phyloP scores from a whole-genome alignment of 768 basidiomycete genomes.

The Kwoniella dejecticola region DNA sequence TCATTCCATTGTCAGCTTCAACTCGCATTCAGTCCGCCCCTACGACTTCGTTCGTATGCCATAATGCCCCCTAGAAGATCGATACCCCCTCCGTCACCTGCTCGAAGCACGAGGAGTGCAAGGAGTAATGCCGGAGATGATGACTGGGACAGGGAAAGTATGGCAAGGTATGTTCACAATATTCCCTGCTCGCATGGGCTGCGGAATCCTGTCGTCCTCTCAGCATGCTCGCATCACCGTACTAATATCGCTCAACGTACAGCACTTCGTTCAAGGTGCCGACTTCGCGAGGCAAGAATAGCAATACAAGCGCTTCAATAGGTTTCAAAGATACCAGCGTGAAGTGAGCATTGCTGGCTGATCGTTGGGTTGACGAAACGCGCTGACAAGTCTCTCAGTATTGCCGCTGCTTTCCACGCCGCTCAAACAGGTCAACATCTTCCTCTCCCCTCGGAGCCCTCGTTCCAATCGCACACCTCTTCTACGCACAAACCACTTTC shows the following conservation, averaged over 20 bases:
- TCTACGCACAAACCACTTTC: slow-evolving; percentile 6
- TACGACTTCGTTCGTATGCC: neutral
- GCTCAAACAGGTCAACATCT: slow-evolving; percentile 35
- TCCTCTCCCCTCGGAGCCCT: slow-evolving; percentile 12
- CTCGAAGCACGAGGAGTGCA: slow-evolving; percentile 25
- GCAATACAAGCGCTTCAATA: slow-evolving; percentile 9
- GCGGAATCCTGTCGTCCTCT: no score
- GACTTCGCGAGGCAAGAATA: slow-evolving; percentile 16
- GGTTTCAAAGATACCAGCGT: slow-evolving; percentile 40
- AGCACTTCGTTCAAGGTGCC: slow-evolving; percentile 35
- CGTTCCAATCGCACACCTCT: slow-evolving; percentile 17
- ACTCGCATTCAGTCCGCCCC: no score
- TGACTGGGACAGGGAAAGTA: slow-evolving; percentile 45
- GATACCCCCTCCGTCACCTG: slow-evolving; percentile 39
- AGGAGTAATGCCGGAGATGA: slow-evolving; percentile 32
- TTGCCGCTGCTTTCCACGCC: slow-evolving; percentile 47
- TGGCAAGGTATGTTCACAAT: slow-evolving; percentile 32
- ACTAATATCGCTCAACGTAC: no score
- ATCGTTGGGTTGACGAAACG: neutral
- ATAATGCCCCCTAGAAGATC: slow-evolving; percentile 28
- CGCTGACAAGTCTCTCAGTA: slow-evolving; percentile 14
- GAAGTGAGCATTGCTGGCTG: slow-evolving; percentile 26
- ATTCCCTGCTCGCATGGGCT: neutral
- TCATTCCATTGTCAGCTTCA: no score
- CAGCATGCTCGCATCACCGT: no score